A percentile compares a stretch with the other conserved stretches of the same genome.
Evolutionary conservation across 257 asterid genomes (phyloP).

Genomic region (Solanum commersonii): DNA sequence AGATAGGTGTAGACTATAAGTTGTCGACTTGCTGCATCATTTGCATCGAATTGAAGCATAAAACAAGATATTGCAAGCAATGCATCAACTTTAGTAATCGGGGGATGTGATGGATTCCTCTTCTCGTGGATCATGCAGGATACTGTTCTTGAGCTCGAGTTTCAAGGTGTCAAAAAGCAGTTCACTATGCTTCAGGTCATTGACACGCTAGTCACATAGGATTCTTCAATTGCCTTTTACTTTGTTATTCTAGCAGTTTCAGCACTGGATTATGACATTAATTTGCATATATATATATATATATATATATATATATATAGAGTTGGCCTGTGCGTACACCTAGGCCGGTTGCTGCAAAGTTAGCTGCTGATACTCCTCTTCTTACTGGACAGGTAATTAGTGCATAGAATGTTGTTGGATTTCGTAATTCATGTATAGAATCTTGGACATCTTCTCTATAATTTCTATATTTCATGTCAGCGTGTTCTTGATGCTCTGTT

Average conservation of each 20-base stretch:
- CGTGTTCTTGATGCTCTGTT: constrained; percentile 99
- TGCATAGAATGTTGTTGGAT: background rate
- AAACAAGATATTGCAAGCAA: background rate
- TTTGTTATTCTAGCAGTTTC: background rate
- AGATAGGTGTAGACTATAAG: background rate
- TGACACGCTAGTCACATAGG: background rate
- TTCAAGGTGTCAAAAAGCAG: constrained; percentile 80
- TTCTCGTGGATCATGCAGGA: constrained; percentile 48
- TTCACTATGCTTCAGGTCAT: constrained; percentile 95
- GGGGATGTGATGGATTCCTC: background rate
- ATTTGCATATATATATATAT: constrained; percentile 6
- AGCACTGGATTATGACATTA: background rate
- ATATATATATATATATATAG: constrained; percentile 37
- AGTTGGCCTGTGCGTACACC: constrained; percentile 98
- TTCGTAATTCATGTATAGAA: background rate
- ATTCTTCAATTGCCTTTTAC: background rate
- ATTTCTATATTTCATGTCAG: constrained; percentile 31
- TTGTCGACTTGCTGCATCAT: background rate
- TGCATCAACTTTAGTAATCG: background rate
- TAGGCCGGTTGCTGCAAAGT: constrained; percentile 91
- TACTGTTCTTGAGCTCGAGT: constrained; percentile 97
- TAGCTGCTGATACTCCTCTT: constrained; percentile 98
- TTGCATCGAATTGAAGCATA: background rate
- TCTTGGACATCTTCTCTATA: background rate
- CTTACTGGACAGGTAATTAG: constrained; percentile 90